These are phyloP conservation scores for Alternaria triticimaculans DNA, from an alignment of 2,329 filamentous ascomycete genomes.

Conservation along the genomic window DNA sequence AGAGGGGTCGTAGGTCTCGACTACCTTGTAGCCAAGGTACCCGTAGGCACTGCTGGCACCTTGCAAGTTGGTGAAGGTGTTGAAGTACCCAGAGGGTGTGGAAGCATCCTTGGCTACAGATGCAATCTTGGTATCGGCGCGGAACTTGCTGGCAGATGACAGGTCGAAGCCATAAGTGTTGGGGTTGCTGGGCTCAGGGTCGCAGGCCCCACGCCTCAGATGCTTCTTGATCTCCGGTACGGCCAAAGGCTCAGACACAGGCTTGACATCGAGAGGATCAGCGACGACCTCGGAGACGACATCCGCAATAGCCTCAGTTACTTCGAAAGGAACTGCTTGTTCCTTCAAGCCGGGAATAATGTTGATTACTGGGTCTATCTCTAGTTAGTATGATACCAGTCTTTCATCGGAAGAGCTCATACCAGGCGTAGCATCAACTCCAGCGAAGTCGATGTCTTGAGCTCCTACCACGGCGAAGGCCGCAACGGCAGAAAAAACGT, in stretches of 20 bases:
- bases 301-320: neutral
- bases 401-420: neutral
- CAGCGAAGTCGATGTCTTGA: neutral
- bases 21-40: neutral
- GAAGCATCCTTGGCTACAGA: neutral
- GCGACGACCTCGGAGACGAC: neutral
- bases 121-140: neutral
- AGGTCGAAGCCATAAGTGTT: neutral
- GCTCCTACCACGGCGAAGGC: neutral
- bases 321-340: neutral
- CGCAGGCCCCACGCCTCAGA: neutral
- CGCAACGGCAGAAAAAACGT: neutral
- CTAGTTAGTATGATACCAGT: neutral
- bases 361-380: neutral
- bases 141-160: neutral
- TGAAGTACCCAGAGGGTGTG: neutral
- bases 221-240: neutral
- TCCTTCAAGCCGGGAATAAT: neutral
- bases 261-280: neutral
- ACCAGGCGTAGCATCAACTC: neutral
- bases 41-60: neutral
- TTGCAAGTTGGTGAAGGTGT: neutral
- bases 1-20: neutral
- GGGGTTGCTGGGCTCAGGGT: neutral
- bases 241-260: neutral